Evolutionary conservation across 805 yeast species (phyloP).

Genomic region (Myxozyma kluyveri): DNA sequence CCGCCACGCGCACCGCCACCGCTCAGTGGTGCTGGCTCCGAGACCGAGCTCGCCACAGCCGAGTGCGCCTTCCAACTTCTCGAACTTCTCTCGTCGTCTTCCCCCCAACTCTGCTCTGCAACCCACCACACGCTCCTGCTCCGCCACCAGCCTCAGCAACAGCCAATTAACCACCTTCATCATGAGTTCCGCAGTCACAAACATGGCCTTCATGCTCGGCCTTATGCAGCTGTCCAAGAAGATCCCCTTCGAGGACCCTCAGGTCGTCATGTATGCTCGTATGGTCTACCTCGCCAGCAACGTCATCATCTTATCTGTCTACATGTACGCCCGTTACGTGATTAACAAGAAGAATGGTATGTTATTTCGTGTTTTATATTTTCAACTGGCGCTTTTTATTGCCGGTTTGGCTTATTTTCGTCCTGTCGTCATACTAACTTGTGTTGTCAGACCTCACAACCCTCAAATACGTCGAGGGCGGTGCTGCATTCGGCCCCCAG

Average conservation of each 20-base stretch:
- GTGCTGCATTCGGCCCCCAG: conserved; percentile 74
- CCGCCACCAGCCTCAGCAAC: neutral
- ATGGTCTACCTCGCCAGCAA: conserved; percentile 67
- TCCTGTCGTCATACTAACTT: neutral
- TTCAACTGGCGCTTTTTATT: neutral
- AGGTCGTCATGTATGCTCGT: conserved; percentile 70
- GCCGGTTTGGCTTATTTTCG: neutral
- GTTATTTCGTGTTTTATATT: conserved; percentile 8
- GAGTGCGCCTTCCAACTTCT: neutral
- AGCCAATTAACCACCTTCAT: neutral
- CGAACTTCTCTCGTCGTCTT: neutral
- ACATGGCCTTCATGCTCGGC: conserved; percentile 85
- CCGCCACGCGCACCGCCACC: neutral
- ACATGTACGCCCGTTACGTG: conserved; percentile 58
- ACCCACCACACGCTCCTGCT: neutral
- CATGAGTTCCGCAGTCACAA: conserved; percentile 87
- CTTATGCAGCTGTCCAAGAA: conserved; percentile 94
- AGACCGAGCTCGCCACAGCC: neutral
- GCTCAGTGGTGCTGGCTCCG: neutral
- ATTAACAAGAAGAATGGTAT: conserved; percentile 69
- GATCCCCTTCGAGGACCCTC: conserved; percentile 84
- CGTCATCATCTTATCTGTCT: conserved; percentile 59
- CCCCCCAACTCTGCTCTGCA: neutral
- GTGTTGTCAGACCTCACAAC: conserved; percentile 64
- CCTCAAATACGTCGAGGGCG: conserved; percentile 83